These are phyloP conservation scores for Pythium vanterpoolii DNA, from an alignment of 352 stramenopile genomes.

Conservation along the genomic window DNA sequence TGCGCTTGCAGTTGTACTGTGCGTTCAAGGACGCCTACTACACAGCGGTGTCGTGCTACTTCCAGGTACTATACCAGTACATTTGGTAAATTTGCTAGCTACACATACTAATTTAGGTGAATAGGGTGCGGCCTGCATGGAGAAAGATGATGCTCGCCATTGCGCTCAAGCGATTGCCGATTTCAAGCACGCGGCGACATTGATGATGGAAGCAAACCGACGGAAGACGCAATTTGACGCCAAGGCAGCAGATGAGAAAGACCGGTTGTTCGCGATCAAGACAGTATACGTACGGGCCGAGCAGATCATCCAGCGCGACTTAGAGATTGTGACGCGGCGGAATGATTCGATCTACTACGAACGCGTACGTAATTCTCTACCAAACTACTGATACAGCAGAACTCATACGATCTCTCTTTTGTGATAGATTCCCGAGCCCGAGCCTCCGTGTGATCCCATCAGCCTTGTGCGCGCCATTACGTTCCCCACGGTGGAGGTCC, in stretches of 20 bases:
- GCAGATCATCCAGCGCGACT: constrained; percentile 60
- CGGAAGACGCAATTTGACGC: constrained; percentile 40
- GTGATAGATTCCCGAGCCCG: constrained; percentile 44
- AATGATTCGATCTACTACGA: constrained; percentile 76
- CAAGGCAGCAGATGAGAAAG: constrained; percentile 27
- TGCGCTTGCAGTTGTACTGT: constrained; percentile 42
- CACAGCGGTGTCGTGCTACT: constrained; percentile 50
- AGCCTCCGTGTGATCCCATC: constrained; percentile 33
- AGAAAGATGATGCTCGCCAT: constrained; percentile 37
- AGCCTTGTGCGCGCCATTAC: constrained; percentile 48
- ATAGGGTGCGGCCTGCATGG: constrained; percentile 48
- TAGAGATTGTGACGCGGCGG: constrained; percentile 65
- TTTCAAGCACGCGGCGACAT: constrained; percentile 43
- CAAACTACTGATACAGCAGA: not conserved
- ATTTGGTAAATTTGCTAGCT: too few species aligned
- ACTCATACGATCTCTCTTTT: not conserved
- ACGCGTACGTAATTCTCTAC: constrained; percentile 27
- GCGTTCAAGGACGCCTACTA: constrained; percentile 68
- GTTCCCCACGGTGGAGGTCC: constrained; percentile 30
- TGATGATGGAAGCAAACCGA: constrained; percentile 31
- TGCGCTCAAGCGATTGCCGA: constrained; percentile 60
- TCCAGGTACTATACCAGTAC: too few species aligned
- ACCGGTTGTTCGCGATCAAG: constrained; percentile 35
- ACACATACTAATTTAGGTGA: not conserved
- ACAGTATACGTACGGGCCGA: constrained; percentile 50